phyloP scores from a whole-genome alignment of 1,284 basidiomycete genomes.

The Puccinia horiana region DNA sequence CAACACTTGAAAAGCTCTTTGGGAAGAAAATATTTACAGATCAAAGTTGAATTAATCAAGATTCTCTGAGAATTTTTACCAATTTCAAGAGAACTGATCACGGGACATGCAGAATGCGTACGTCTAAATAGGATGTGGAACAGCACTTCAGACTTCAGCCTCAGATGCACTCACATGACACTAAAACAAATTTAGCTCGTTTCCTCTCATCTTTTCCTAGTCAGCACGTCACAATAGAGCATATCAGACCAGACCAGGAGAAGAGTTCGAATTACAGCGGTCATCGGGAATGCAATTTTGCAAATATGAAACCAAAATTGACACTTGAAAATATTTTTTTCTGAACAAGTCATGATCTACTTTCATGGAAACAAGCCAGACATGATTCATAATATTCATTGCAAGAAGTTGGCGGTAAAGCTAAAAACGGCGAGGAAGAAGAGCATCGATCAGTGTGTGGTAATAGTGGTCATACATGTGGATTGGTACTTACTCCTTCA shows the following conservation, averaged over 20 bases:
- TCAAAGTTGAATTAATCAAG: no score
- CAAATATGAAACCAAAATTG: background rate
- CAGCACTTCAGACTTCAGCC: no score
- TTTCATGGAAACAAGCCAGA: background rate
- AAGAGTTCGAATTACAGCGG: background rate
- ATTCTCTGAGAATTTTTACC: no score
- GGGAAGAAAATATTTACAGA: no score
- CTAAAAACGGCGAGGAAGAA: background rate
- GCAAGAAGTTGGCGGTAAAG: constrained; percentile 47
- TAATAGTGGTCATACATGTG: constrained; percentile 4
- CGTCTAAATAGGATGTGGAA: no score
- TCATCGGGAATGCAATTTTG: background rate
- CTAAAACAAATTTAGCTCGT: background rate
- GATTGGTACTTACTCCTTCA: constrained; percentile 51
- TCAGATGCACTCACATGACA: background rate
- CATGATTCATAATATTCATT: constrained; percentile 24
- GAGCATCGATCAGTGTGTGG: background rate
- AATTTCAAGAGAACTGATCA: no score
- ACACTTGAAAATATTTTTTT: background rate
- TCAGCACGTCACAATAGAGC: background rate
- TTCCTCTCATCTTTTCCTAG: background rate
- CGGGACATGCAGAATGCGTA: no score
- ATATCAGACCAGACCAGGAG: background rate
- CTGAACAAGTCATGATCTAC: background rate
- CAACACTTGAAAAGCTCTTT: no score